Conservation (phyloP, 2,329 filamentous ascomycete species). For the Hypoxylon sp. region DNA sequence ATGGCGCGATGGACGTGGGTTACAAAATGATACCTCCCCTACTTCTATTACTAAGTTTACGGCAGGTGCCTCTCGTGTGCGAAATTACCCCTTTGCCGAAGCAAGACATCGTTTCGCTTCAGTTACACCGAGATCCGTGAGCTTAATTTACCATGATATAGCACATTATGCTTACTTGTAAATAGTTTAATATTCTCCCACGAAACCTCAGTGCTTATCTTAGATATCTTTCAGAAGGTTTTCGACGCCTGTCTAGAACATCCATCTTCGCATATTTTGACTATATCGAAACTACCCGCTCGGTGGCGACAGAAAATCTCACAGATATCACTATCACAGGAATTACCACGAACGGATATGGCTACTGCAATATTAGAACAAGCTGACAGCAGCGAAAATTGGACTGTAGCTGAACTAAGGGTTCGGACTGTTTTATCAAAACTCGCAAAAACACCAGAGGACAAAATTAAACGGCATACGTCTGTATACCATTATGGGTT, state of each 20-base stretch:
- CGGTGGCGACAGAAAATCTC: constrained; percentile 40
- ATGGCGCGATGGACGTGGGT: constrained; percentile 75
- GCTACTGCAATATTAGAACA: constrained; percentile 1
- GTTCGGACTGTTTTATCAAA: constrained; percentile 70
- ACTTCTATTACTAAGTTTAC: constrained; percentile 39
- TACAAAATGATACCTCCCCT: background rate
- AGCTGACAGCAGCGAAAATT: constrained; percentile 42
- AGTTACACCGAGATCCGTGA: constrained; percentile 72
- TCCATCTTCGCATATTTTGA: constrained; percentile 50
- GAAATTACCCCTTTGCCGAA: constrained; percentile 73
- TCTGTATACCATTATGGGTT: constrained; percentile 91
- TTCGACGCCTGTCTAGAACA: constrained; percentile 49
- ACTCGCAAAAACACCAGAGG: constrained; percentile 66
- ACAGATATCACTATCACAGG: constrained; percentile 45
- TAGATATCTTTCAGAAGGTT: constrained; percentile 49
- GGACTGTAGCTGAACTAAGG: constrained; percentile 58
- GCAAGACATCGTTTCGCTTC: constrained; percentile 67
- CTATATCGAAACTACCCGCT: constrained; percentile 37
- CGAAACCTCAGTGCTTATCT: constrained; percentile 42
- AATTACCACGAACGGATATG: constrained; percentile 1
- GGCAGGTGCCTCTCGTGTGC: constrained; percentile 76
- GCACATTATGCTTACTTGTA: constrained; percentile 31
- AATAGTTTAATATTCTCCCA: constrained; percentile 47
- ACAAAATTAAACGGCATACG: constrained; percentile 69
- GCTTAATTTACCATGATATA: constrained; percentile 31